Conservation (phyloP, 371 early-diverging fungal species). For the Syncephalis plumigaleata region DNA sequence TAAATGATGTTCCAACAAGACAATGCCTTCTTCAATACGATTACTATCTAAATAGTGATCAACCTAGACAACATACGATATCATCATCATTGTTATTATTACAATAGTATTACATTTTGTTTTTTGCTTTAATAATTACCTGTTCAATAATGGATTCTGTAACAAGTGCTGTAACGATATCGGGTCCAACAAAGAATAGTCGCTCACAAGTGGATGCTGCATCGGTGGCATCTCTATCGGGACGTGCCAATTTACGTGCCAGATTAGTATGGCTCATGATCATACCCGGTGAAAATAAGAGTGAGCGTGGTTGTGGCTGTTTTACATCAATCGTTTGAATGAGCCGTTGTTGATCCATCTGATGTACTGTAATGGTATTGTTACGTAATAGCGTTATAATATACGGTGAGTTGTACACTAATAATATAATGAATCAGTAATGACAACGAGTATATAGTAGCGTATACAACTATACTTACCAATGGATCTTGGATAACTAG, state of each 20-base stretch:
- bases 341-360: slow-evolving; percentile 40
- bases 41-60: slow-evolving; percentile 27
- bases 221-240: not conserved
- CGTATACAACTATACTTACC: too few species aligned
- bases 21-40: slow-evolving; percentile 32
- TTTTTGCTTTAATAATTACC: not conserved
- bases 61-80: slow-evolving; percentile 10
- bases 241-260: slow-evolving; percentile 17
- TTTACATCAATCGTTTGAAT: slow-evolving; percentile 32
- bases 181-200: not conserved
- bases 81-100: not conserved
- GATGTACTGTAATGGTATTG: slow-evolving; percentile 54
- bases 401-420: slow-evolving; percentile 58
- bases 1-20: slow-evolving; percentile 22
- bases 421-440: not conserved
- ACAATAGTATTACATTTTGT: slow-evolving; percentile 1
- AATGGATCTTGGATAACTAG: slow-evolving; percentile 42
- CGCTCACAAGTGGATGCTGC: not conserved
- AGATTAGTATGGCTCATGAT: slow-evolving; percentile 29
- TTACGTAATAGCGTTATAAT: slow-evolving; percentile 49
- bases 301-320: slow-evolving; percentile 21
- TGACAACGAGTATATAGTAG: not conserved
- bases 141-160: not conserved
- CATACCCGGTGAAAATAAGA: slow-evolving; percentile 8
- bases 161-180: not conserved